Base-by-base conservation (phyloP, 169 alveolate species). In the Babesia caballi region DNA sequence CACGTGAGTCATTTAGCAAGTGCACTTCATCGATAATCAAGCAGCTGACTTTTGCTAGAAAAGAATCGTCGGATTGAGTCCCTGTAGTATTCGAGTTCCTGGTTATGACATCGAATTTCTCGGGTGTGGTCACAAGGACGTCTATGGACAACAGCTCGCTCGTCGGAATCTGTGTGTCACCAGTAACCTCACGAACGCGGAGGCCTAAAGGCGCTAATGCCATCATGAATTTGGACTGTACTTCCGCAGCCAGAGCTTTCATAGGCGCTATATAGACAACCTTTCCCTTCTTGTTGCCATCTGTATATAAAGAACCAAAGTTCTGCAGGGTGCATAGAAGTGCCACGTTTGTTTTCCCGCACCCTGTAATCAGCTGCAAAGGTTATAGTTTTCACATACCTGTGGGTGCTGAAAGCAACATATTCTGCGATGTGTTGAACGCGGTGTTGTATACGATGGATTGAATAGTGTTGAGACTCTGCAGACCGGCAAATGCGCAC, bases 21-120 rank as follows among this genome's bases (percentile, higher is more conserved):
- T 98, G 99, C 23, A 98, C 94, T 91, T 98, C 99, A 85, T 98
- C 99, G 74, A 98, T 94, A 70, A 98, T 98, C 56, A 98, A 86
- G 25, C 98, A 93, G 85, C 96, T 98, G 33, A 98, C 97, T 67
- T 91, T 85, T 53, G 96, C 56, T 21, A 88, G 80, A 84, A 92
- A 95, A 3, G 96, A 91, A 33, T 94, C 91, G 33, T 88, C 93
- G 12, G 91, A 88, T 42, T 81, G 88, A 12, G 83, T 74, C 36
- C 87, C 40, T 41, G 85, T 65, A 52, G 95, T 84, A 78, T 94
- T 89, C 95, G 99, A 15, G 69, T 96, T 97, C 81, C 99, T 89
- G 17, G 99, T 97, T 51, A 98, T 94, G 51, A 98, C 96, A 89
- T 98, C 99, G 97, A 99, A 97, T 84, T 98, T 98, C 88, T 98